These are phyloP conservation scores for Margaritispora aquatica DNA, from an alignment of 495 filamentous ascomycete species.

Conservation along the genomic window DNA sequence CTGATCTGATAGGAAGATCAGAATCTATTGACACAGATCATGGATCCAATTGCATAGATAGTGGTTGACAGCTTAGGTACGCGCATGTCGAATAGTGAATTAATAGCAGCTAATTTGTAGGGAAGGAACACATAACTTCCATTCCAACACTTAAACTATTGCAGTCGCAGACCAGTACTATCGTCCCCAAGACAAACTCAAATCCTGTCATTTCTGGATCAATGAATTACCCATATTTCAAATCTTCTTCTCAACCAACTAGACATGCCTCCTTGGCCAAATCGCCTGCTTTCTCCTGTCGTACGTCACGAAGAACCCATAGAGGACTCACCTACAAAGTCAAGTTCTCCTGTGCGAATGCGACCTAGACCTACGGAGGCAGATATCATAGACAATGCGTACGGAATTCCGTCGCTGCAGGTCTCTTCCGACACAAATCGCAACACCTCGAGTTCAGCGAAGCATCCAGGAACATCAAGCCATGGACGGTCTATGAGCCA, in stretches of 20 bases:
- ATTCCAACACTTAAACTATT: neutral
- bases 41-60: neutral
- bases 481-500: constrained; percentile 74
- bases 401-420: constrained; percentile 27
- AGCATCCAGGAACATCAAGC: constrained; percentile 13
- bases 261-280: constrained; percentile 24
- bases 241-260: constrained; percentile 3
- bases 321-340: neutral
- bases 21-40: neutral
- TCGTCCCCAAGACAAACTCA: neutral
- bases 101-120: neutral
- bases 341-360: constrained; percentile 8
- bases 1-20: neutral
- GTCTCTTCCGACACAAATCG: constrained; percentile 7
- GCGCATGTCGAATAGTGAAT: neutral
- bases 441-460: constrained; percentile 24
- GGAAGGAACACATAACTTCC: neutral
- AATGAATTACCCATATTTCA: constrained; percentile 12
- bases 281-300: constrained; percentile 18
- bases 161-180: neutral
- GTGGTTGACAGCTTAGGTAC: no score
- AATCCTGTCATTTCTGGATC: neutral
- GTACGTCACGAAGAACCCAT: constrained; percentile 9
- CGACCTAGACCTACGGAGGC: constrained; percentile 15
- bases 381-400: constrained; percentile 23